phyloP scores from a whole-genome alignment of 768 basidiomycete genomes.

The Kwoniella dendrophila region DNA sequence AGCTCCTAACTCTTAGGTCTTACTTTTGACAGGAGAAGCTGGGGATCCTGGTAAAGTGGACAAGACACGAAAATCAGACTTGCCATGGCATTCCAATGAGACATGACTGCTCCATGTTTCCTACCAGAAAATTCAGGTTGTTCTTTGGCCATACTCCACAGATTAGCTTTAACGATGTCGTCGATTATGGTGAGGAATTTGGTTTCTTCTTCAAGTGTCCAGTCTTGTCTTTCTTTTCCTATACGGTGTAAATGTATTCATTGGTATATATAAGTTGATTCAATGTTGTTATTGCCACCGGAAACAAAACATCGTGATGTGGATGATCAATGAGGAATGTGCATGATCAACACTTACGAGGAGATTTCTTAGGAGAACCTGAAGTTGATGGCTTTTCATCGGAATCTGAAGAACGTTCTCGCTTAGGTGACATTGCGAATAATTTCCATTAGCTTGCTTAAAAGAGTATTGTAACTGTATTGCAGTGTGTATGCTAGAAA shows the following conservation, averaged over 20 bases:
- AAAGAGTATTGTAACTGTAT: not conserved
- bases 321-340: not conserved
- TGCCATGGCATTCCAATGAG: constrained; percentile 20
- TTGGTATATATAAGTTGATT: too few species aligned
- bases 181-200: constrained; percentile 21
- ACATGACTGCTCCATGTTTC: constrained; percentile 5
- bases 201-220: constrained; percentile 21
- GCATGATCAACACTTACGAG: not conserved
- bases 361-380: constrained; percentile 3
- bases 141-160: constrained; percentile 21
- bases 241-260: too few species aligned
- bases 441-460: not conserved
- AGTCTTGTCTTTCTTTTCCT: constrained; percentile 10
- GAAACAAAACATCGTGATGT: not conserved
- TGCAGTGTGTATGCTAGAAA: too few species aligned
- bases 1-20: not conserved
- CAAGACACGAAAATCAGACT: constrained; percentile 2
- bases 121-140: constrained; percentile 13
- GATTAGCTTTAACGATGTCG: constrained; percentile 12
- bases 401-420: constrained; percentile 9
- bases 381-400: not conserved
- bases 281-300: too few species aligned
- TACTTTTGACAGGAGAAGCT: not conserved
- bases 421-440: constrained; percentile 1
- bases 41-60: not conserved